Conservation (phyloP, 2,329 filamentous ascomycete species). For the Zymoseptoria brevis region DNA sequence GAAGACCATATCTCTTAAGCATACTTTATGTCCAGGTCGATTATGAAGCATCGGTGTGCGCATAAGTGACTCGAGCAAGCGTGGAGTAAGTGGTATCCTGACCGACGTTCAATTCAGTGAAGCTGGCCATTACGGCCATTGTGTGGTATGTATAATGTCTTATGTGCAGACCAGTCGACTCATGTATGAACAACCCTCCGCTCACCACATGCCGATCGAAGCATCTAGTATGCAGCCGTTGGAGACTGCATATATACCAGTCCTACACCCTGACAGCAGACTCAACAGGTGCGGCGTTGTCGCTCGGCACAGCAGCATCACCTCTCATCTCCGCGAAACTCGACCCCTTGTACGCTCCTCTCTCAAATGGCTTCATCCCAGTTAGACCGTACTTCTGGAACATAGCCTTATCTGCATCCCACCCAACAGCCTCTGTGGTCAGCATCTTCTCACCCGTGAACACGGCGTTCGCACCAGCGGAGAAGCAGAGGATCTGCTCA, state of each 20-base stretch:
- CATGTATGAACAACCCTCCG: background rate
- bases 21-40: too few species aligned
- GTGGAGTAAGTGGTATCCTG: background rate
- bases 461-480: constrained; percentile 86
- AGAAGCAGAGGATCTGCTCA: constrained; percentile 82
- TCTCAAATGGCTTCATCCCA: constrained; percentile 54
- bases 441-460: constrained; percentile 96
- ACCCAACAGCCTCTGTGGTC: constrained; percentile 83
- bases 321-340: constrained; percentile 23
- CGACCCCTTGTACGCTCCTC: constrained; percentile 26
- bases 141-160: background rate
- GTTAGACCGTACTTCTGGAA: constrained; percentile 74
- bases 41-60: too few species aligned
- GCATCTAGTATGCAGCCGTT: background rate
- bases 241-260: background rate
- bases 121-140: background rate
- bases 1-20: too few species aligned
- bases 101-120: background rate
- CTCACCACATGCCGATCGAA: background rate
- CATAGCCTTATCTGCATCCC: constrained; percentile 80
- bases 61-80: background rate
- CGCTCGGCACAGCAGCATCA: constrained; percentile 4
- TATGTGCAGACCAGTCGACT: background rate
- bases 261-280: background rate
- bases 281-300: background rate